A percentile compares a stretch with the other conserved stretches of the same genome.
phyloP scores from a whole-genome alignment of 1,284 basidiomycete species.

The Cutaneotrichosporon dermatis region DNA sequence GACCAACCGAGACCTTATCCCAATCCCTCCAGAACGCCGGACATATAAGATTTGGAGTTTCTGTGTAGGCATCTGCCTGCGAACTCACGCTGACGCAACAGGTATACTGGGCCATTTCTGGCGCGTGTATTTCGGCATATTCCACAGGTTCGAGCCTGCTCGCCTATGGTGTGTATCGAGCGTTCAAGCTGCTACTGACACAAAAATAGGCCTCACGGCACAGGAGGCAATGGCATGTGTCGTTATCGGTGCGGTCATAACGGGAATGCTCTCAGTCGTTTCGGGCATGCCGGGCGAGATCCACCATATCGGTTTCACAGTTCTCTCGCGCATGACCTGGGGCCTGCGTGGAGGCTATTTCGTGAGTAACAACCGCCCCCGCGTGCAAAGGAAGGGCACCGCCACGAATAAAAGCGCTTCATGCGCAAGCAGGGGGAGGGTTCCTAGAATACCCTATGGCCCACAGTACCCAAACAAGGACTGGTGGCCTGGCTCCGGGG shows the following conservation, averaged over 20 bases:
- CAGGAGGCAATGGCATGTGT: conserved; percentile 32
- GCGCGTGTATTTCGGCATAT: conserved; percentile 30
- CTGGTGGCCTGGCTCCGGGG: too few relatives aligned
- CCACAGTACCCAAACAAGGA: too few relatives aligned
- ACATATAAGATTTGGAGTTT: conserved; percentile 30
- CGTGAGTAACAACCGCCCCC: conserved; percentile 2
- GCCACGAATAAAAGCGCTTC: too few relatives aligned
- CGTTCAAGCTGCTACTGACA: too few relatives aligned
- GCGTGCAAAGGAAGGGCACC: too few relatives aligned
- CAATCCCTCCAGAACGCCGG: conserved; percentile 30
- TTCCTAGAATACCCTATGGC: too few relatives aligned
- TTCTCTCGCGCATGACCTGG: conserved; percentile 26
- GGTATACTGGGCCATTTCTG: conserved; percentile 31
- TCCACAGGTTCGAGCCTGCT: conserved; percentile 27
- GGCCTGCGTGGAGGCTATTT: conserved; percentile 33
- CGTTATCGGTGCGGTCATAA: conserved; percentile 28
- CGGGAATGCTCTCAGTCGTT: conserved; percentile 23
- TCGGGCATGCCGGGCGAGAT: conserved; percentile 25
- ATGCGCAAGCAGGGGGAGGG: too few relatives aligned
- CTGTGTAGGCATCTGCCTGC: conserved; percentile 8
- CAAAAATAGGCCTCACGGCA: conserved; percentile 15
- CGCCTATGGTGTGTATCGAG: conserved; percentile 20
- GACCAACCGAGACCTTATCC: conserved; percentile 37
- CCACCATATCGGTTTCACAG: conserved; percentile 34
- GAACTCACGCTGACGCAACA: neutral